Conservation (phyloP, 2,329 filamentous ascomycete species). For the Grosmannia serpens region DNA sequence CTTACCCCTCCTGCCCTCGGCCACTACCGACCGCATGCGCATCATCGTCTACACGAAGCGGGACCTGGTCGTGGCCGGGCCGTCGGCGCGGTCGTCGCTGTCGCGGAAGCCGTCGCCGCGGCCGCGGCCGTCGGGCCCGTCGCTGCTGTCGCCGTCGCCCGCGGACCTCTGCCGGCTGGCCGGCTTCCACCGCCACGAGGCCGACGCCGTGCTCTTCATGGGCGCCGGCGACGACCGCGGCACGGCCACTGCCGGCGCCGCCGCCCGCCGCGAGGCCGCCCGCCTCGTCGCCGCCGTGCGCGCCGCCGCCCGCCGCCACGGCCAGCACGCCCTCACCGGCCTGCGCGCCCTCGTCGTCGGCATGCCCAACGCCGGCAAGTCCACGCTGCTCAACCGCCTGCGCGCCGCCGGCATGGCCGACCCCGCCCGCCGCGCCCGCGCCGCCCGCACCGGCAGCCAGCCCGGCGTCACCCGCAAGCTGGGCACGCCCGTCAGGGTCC, state of each 20-base stretch:
- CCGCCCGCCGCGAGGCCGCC: constrained; percentile 5
- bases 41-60: constrained; percentile 86
- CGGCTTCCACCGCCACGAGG: constrained; percentile 30
- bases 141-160: background rate
- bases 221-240: constrained; percentile 25
- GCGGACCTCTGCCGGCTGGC: constrained; percentile 16
- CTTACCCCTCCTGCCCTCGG: constrained; percentile 12
- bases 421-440: constrained; percentile 43
- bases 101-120: background rate
- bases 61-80: constrained; percentile 48
- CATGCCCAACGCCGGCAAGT: constrained; percentile 98
- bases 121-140: background rate
- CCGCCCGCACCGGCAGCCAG: constrained; percentile 70
- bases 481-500: constrained; percentile 68
- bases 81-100: no score
- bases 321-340: constrained; percentile 57
- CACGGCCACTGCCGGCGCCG: constrained; percentile 24
- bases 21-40: constrained; percentile 55
- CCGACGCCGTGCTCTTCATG: constrained; percentile 20
- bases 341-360: constrained; percentile 79
- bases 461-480: constrained; percentile 87
- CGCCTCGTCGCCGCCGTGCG: constrained; percentile 37
- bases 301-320: constrained; percentile 28
- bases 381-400: constrained; percentile 80
- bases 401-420: constrained; percentile 51